phyloP scores from a whole-genome alignment of 805 yeast species.

The Saccharomycopsis guyanensis region DNA sequence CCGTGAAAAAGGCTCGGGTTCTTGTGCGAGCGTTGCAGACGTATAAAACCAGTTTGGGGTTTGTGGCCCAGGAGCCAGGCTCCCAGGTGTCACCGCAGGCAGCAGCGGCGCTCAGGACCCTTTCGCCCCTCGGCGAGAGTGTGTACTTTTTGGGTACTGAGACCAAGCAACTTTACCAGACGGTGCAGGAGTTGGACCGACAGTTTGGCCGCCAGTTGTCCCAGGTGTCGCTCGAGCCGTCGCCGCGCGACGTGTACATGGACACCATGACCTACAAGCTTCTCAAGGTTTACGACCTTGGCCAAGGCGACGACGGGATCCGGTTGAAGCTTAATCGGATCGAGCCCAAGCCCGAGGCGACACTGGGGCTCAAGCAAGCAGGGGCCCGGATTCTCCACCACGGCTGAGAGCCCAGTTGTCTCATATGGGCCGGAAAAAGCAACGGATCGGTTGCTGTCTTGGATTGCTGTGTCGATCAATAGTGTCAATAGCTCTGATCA shows the following conservation, averaged over 20 bases:
- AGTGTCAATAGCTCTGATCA: too few relatives aligned
- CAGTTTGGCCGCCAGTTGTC: constrained; percentile 10
- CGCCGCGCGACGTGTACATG: constrained; percentile 31
- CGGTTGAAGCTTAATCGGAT: neutral
- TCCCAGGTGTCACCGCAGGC: constrained; percentile 23
- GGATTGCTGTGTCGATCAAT: too few relatives aligned
- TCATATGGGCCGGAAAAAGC: too few relatives aligned
- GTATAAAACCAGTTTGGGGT: constrained; percentile 29
- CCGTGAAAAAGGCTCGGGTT: constrained; percentile 32
- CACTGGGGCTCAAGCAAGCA: too few relatives aligned
- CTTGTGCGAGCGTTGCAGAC: constrained; percentile 29
- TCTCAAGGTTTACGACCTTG: constrained; percentile 19
- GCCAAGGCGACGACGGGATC: neutral
- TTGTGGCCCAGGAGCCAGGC: constrained; percentile 23
- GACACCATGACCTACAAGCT: constrained; percentile 30
- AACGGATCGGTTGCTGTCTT: too few relatives aligned
- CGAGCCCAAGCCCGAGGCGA: too few relatives aligned
- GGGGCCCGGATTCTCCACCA: too few relatives aligned
- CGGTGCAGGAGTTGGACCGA: constrained; percentile 23
- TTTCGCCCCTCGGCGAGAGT: constrained; percentile 42
- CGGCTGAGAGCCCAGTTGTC: too few relatives aligned
- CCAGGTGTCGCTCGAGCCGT: constrained; percentile 27
- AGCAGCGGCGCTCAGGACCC: constrained; percentile 27
- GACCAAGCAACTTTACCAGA: constrained; percentile 27
- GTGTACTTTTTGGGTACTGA: constrained; percentile 38